These are phyloP conservation scores for Agaricus blazei DNA, from an alignment of 768 basidiomycete genomes.

Conservation along the genomic window DNA sequence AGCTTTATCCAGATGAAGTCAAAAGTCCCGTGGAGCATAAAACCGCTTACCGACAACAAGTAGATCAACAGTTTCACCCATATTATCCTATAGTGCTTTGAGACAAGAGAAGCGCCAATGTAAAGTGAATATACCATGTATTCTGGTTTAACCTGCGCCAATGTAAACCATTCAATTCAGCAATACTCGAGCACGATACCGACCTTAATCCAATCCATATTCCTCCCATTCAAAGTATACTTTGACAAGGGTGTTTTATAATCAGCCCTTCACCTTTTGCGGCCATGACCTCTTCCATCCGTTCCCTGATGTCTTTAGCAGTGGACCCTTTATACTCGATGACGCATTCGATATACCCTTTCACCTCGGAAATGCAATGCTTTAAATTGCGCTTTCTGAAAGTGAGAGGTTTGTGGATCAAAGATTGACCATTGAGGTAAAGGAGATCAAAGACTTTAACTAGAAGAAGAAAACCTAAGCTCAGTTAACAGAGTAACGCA, in stretches of 20 bases:
- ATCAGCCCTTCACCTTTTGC: slow-evolving; percentile 89
- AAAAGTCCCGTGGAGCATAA: background rate
- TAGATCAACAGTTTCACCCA: slow-evolving; percentile 91
- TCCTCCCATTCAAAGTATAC: slow-evolving; percentile 84
- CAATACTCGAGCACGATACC: background rate
- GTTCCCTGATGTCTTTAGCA: slow-evolving; percentile 72
- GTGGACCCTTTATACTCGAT: slow-evolving; percentile 69
- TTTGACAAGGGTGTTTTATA: slow-evolving; percentile 76
- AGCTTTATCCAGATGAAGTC: slow-evolving; percentile 35
- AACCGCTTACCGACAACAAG: slow-evolving; percentile 71
- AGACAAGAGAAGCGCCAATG: background rate
- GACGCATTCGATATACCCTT: slow-evolving; percentile 79
- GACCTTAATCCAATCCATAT: slow-evolving; percentile 92
- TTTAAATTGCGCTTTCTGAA: slow-evolving; percentile 78
- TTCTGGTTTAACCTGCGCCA: slow-evolving; percentile 69
- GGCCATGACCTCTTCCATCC: slow-evolving; percentile 82
- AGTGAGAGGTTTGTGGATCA: slow-evolving; percentile 64
- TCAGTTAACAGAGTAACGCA: background rate
- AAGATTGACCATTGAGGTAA: slow-evolving; percentile 78
- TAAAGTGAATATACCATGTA: slow-evolving; percentile 57
- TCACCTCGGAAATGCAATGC: slow-evolving; percentile 59
- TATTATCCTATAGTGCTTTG: slow-evolving; percentile 60
- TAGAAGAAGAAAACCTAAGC: slow-evolving; percentile 22
- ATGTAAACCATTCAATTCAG: background rate
- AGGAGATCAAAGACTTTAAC: slow-evolving; percentile 97